Evolutionary conservation across 2,329 filamentous ascomycete species (phyloP).

Genomic region (Raffaelea ambrosiae): DNA sequence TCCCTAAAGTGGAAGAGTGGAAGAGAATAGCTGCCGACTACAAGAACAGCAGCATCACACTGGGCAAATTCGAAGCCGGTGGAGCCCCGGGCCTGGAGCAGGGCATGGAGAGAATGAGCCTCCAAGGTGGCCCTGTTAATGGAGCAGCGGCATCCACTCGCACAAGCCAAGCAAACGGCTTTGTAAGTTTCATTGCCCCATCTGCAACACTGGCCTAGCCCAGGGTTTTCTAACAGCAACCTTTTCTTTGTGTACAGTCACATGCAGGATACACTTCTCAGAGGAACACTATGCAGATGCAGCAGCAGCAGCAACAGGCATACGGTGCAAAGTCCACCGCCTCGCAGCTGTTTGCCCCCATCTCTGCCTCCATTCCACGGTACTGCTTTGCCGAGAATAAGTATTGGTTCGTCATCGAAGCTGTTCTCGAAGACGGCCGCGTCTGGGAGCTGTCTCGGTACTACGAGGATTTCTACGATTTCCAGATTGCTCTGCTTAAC

Average conservation of each 20-base stretch:
- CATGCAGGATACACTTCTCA: slow-evolving; percentile 22
- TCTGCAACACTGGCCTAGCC: no score
- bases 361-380: slow-evolving; percentile 76
- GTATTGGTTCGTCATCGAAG: slow-evolving; percentile 98
- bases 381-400: slow-evolving; percentile 97
- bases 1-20: slow-evolving; percentile 96
- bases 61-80: slow-evolving; percentile 76
- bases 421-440: slow-evolving; percentile 78
- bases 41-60: slow-evolving; percentile 96
- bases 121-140: slow-evolving; percentile 37
- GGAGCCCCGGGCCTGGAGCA: slow-evolving; percentile 49
- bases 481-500: slow-evolving; percentile 90
- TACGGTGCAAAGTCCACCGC: slow-evolving; percentile 30
- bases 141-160: slow-evolving; percentile 23
- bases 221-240: not conserved
- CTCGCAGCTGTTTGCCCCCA: slow-evolving; percentile 61
- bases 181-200: slow-evolving; percentile 34
- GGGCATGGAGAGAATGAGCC: slow-evolving; percentile 70
- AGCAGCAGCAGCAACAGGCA: slow-evolving; percentile 4
- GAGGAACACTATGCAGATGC: slow-evolving; percentile 18
- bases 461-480: slow-evolving; percentile 98
- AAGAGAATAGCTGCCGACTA: slow-evolving; percentile 99
- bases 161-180: slow-evolving; percentile 38
- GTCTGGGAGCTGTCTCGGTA: slow-evolving; percentile 91
- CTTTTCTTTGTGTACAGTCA: slow-evolving; percentile 19